phyloP scores from a whole-genome alignment of 768 basidiomycete species.

The Tricholoma hemisulphureum region DNA sequence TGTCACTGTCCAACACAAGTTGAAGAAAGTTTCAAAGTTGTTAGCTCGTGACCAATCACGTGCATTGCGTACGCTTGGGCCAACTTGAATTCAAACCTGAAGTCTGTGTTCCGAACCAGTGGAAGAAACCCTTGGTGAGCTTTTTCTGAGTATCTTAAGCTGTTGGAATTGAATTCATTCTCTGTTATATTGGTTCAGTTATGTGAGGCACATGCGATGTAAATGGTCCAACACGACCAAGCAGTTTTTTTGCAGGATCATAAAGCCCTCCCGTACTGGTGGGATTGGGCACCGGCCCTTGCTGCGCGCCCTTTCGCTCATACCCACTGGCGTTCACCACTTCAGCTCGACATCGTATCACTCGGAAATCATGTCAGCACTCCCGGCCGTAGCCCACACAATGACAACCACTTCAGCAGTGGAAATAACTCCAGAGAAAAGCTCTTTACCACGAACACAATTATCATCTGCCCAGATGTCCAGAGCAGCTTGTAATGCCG shows the following conservation, averaged over 20 bases:
- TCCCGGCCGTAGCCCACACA: conserved; percentile 1
- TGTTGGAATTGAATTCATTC: not conserved
- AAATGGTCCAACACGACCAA: conserved; percentile 54
- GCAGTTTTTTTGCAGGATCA: conserved; percentile 27
- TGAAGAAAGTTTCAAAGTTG: not conserved
- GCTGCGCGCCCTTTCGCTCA: not conserved
- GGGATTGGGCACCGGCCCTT: not conserved
- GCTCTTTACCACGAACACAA: conserved; percentile 5
- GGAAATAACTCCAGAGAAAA: not conserved
- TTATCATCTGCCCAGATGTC: conserved; percentile 18
- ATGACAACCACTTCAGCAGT: not conserved
- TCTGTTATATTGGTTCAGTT: conserved; percentile 34
- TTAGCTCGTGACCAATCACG: not conserved
- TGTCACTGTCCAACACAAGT: conserved; percentile 6
- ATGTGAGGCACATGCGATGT: conserved; percentile 76
- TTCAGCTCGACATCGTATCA: not conserved
- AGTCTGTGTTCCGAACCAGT: not conserved
- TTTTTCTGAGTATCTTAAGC: not conserved
- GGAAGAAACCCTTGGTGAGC: conserved; percentile 14
- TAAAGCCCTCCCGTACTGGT: conserved; percentile 1
- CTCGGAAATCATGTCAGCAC: not conserved
- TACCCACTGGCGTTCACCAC: not conserved
- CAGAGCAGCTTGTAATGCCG: conserved; percentile 37
- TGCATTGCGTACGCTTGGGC: not conserved
- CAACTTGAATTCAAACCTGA: not conserved